Conservation (phyloP, 345 rosid genomes). For the Rubroshorea leprosula region DNA sequence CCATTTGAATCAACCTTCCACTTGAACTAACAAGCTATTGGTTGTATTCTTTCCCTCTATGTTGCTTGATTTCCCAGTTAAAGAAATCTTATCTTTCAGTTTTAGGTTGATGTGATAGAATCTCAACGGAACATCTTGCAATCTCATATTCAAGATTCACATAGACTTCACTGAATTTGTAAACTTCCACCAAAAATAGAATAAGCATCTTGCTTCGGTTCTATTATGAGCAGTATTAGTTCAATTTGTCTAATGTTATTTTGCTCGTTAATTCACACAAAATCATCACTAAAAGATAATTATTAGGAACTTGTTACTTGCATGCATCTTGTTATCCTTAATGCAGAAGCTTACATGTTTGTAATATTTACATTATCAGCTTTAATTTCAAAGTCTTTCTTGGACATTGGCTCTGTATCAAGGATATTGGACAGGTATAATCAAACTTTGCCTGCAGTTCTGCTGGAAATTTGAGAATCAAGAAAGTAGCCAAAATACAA, state of each 20-base stretch:
- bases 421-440: constrained; percentile 92
- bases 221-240: not conserved
- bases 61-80: not conserved
- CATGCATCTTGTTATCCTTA: not conserved
- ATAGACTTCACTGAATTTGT: constrained; percentile 92
- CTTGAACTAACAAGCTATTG: too few relatives aligned
- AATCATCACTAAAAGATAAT: too few relatives aligned
- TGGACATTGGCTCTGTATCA: constrained; percentile 92
- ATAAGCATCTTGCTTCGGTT: constrained; percentile 11
- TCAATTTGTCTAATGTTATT: not conserved
- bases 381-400: constrained; percentile 88
- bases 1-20: too few relatives aligned
- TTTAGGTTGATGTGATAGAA: constrained; percentile 93
- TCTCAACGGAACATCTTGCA: constrained; percentile 97
- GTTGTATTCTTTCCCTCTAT: too few relatives aligned
- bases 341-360: constrained; percentile 11
- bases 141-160: constrained; percentile 77
- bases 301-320: not conserved
- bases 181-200: constrained; percentile 80
- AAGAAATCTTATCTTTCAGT: constrained; percentile 7
- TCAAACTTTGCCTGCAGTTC: constrained; percentile 93
- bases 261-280: too few relatives aligned
- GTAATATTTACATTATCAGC: constrained; percentile 48
- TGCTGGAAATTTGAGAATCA: constrained; percentile 97
- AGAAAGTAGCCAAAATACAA: constrained; percentile 64